A percentile compares a stretch with the other conserved stretches of the same genome.
Conservation (phyloP, 176 grass and related monocot species). For the Pontederia crassipes region DNA sequence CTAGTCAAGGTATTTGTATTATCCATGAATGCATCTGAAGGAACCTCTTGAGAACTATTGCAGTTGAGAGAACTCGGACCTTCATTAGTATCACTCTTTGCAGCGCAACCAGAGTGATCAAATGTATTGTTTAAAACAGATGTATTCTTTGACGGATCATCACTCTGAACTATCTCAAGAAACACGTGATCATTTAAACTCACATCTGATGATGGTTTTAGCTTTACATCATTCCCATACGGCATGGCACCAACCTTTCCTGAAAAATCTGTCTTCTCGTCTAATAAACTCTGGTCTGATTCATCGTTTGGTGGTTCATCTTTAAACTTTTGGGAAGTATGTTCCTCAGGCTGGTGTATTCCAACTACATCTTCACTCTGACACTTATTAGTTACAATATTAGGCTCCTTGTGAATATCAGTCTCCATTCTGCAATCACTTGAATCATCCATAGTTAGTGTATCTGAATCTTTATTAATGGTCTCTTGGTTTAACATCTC, state of each 20-base stretch:
- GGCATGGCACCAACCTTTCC: conserved; percentile 27
- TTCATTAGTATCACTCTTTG: neutral
- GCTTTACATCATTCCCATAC: conserved; percentile 19
- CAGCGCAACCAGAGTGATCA: neutral
- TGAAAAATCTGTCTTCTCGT: conserved; percentile 11
- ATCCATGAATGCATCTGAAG: conserved; percentile 8
- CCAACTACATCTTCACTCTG: conserved; percentile 16
- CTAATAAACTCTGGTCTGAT: conserved; percentile 19
- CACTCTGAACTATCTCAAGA: conserved; percentile 31
- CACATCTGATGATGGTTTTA: conserved; percentile 23
- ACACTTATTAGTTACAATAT: conserved; percentile 5
- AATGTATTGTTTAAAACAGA: conserved; percentile 5
- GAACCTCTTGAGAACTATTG: neutral
- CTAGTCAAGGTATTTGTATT: conserved; percentile 14
- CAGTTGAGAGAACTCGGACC: neutral
- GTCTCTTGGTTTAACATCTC: conserved; percentile 39
- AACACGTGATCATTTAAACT: conserved; percentile 30
- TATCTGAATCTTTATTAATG: conserved; percentile 13
- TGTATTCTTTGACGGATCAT: conserved; percentile 26
- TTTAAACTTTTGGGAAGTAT: conserved; percentile 22
- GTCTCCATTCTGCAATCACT: neutral
- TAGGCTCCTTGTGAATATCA: conserved; percentile 4
- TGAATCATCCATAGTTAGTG: conserved; percentile 13
- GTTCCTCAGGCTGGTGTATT: conserved; percentile 5
- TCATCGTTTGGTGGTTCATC: conserved; percentile 23